Evolutionary conservation across 495 filamentous ascomycete species (phyloP).

Genomic region (Opeltia flavorubescens): DNA sequence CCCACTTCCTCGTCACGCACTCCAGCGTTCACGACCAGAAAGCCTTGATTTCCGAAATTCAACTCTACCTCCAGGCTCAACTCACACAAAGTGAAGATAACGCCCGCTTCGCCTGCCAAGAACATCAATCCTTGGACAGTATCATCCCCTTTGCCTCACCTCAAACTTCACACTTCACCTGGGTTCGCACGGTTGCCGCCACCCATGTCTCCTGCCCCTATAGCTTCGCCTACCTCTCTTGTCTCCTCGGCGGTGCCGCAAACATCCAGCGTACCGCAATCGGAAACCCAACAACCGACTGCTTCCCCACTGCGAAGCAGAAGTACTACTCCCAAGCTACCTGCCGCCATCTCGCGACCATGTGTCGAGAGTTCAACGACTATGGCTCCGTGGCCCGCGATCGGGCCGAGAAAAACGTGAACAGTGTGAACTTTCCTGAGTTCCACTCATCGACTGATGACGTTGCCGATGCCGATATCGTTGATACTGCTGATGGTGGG

Average conservation of each 20-base stretch:
- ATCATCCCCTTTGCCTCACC: background rate
- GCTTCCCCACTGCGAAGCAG: slow-evolving; percentile 7
- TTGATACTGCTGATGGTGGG: no score
- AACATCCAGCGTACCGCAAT: background rate
- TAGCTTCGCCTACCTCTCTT: slow-evolving; percentile 24
- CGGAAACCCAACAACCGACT: background rate
- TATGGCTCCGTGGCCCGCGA: slow-evolving; percentile 23
- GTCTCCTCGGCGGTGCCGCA: slow-evolving; percentile 18
- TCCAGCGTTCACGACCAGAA: background rate
- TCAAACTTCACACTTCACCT: slow-evolving; percentile 8
- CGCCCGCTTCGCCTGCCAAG: background rate
- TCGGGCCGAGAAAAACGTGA: slow-evolving; percentile 23
- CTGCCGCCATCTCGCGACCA: slow-evolving; percentile 21
- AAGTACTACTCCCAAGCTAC: slow-evolving; percentile 21
- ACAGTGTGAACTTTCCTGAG: slow-evolving; percentile 27
- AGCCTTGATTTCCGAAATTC: slow-evolving; percentile 8
- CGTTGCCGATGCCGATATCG: background rate
- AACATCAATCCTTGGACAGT: background rate
- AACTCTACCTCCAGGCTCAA: slow-evolving; percentile 19
- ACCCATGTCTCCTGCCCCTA: slow-evolving; percentile 26
- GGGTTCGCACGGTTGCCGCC: slow-evolving; percentile 24
- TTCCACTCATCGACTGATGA: slow-evolving; percentile 5
- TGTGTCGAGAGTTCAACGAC: slow-evolving; percentile 32
- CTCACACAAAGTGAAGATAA: slow-evolving; percentile 18
- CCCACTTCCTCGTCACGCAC: background rate